These are phyloP conservation scores for Aspergillus biplanus DNA, from an alignment of 495 filamentous ascomycete genomes.

Conservation along the genomic window DNA sequence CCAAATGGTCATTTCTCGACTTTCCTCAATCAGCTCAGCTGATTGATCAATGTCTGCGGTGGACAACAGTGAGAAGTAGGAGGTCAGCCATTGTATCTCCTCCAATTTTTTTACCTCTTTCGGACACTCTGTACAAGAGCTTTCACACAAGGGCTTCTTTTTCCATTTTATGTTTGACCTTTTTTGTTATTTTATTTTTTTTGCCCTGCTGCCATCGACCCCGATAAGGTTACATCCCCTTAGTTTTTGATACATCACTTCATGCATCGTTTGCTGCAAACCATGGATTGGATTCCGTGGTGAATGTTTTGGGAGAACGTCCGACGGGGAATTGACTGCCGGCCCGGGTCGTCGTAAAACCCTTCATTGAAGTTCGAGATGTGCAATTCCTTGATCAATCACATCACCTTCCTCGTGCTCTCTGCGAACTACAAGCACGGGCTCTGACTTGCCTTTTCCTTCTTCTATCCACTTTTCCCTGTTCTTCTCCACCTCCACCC, in stretches of 20 bases:
- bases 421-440: slow-evolving; percentile 16
- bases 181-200: background rate
- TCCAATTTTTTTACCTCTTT: background rate
- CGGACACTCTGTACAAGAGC: background rate
- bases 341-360: slow-evolving; percentile 1
- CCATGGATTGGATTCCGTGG: slow-evolving; percentile 9
- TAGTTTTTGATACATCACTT: slow-evolving; percentile 21
- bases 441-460: background rate
- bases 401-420: slow-evolving; percentile 21
- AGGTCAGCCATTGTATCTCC: background rate
- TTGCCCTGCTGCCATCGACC: background rate
- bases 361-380: background rate
- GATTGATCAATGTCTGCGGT: too few species aligned
- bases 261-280: slow-evolving; percentile 24
- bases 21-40: background rate
- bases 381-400: slow-evolving; percentile 12
- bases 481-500: background rate
- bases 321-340: slow-evolving; percentile 1
- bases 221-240: slow-evolving; percentile 13
- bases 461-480: background rate
- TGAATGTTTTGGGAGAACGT: background rate
- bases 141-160: background rate
- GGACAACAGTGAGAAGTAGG: too few species aligned
- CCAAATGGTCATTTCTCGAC: background rate
- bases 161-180: background rate